These are phyloP conservation scores for Perkinsela sp. DNA, from an alignment of 208 protist genomes.

Conservation along the genomic window DNA sequence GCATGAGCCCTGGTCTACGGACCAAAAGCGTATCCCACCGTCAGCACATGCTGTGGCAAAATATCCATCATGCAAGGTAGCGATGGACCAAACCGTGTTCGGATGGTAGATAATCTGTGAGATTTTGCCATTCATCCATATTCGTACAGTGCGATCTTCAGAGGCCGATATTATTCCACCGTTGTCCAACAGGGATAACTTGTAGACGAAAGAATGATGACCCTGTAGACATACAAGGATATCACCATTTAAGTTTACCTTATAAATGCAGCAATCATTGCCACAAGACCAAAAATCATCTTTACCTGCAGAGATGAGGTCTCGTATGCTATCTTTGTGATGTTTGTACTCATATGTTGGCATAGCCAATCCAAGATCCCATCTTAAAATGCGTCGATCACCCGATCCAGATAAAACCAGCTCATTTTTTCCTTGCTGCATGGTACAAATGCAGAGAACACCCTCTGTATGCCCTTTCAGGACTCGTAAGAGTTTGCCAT, in stretches of 20 bases:
- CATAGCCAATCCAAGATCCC: background rate
- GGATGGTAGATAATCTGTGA: background rate
- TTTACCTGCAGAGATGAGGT: background rate
- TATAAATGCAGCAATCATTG: background rate
- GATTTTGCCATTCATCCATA: background rate
- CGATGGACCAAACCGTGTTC: background rate
- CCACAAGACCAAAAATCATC: background rate
- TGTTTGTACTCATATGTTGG: background rate
- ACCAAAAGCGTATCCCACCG: background rate
- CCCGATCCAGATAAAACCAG: background rate
- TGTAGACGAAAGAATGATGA: background rate
- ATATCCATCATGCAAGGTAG: background rate
- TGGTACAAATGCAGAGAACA: background rate
- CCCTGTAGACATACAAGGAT: background rate
- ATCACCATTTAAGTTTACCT: background rate
- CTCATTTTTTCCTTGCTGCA: background rate
- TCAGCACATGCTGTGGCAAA: background rate
- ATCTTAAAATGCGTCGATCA: background rate
- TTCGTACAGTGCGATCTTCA: background rate
- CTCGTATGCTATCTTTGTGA: background rate
- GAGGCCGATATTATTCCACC: background rate
- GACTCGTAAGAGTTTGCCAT: background rate
- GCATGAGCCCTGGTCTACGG: background rate
- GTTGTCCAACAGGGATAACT: background rate
- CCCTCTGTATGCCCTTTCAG: background rate